phyloP scores from a whole-genome alignment of 768 basidiomycete genomes.

The Imleria badia region DNA sequence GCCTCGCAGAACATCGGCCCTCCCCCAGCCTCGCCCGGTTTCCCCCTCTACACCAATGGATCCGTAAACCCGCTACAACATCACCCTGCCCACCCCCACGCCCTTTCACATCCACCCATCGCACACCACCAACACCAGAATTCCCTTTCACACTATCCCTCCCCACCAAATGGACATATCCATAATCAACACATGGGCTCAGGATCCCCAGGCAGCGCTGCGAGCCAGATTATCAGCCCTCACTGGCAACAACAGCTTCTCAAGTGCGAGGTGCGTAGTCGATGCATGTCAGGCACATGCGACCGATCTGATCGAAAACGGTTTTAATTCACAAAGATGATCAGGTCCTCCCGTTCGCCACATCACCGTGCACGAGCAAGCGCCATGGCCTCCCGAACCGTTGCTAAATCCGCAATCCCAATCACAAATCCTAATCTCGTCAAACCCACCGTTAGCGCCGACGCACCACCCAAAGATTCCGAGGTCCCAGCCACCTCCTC shows the following conservation, averaged over 20 bases:
- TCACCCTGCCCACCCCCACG: constrained; percentile 58
- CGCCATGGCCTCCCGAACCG: constrained; percentile 87
- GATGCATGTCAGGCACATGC: constrained; percentile 15
- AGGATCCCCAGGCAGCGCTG: constrained; percentile 54
- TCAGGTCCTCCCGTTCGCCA: constrained; percentile 81
- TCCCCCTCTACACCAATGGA: constrained; percentile 75
- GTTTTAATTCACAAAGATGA: constrained; percentile 52
- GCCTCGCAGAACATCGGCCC: constrained; percentile 49
- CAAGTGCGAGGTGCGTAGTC: constrained; percentile 79
- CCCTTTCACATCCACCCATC: constrained; percentile 47
- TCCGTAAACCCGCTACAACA: constrained; percentile 59
- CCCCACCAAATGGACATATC: constrained; percentile 70
- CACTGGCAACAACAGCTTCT: constrained; percentile 95
- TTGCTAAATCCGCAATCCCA: constrained; percentile 83
- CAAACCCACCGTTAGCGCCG: constrained; percentile 40
- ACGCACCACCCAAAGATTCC: constrained; percentile 29
- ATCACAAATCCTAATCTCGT: constrained; percentile 87
- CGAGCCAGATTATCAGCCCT: constrained; percentile 66
- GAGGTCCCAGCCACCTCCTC: constrained; percentile 29
- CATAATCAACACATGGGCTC: constrained; percentile 59
- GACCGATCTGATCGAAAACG: constrained; percentile 17
- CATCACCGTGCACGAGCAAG: constrained; percentile 96
- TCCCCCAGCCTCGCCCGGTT: constrained; percentile 71
- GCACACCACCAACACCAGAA: constrained; percentile 78
- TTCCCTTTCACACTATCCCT: constrained; percentile 74